Conservation (phyloP, 1,139 yeast species). For the Debaryomyces udenii region DNA sequence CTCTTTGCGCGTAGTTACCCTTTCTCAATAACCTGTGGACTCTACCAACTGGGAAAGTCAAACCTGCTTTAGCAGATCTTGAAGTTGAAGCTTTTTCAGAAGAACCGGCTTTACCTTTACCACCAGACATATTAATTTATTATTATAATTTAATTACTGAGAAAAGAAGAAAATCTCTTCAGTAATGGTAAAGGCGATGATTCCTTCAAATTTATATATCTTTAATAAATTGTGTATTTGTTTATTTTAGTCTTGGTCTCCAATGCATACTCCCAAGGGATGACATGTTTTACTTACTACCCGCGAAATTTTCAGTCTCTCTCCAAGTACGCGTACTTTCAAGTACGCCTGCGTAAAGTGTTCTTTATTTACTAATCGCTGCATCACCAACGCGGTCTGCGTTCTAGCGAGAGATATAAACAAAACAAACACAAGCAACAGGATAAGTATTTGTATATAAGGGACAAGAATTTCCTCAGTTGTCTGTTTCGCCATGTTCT, state of each 20-base stretch:
- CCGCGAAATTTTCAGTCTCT: slow-evolving; percentile 5
- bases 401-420: not conserved
- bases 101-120: slow-evolving; percentile 97
- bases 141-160: not conserved
- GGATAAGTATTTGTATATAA: slow-evolving; percentile 3
- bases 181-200: not conserved
- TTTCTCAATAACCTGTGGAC: slow-evolving; percentile 95
- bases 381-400: slow-evolving; percentile 4
- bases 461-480: slow-evolving; percentile 1
- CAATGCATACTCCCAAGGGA: not conserved
- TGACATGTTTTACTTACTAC: slow-evolving; percentile 1
- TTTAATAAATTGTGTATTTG: not conserved
- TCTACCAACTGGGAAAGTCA: slow-evolving; percentile 99
- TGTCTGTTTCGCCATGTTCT: not conserved
- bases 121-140: slow-evolving; percentile 74
- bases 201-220: slow-evolving; percentile 6
- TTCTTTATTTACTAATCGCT: slow-evolving; percentile 1
- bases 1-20: slow-evolving; percentile 99
- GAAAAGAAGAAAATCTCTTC: not conserved
- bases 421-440: slow-evolving; percentile 3
- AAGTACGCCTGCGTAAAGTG: slow-evolving; percentile 3
- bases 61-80: slow-evolving; percentile 98
- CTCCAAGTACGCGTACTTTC: slow-evolving; percentile 4
- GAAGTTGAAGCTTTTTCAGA: slow-evolving; percentile 93
- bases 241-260: not conserved